Base-by-base conservation (phyloP, 208 protist genomes). In the Trypanosoma conorhini region DNA sequence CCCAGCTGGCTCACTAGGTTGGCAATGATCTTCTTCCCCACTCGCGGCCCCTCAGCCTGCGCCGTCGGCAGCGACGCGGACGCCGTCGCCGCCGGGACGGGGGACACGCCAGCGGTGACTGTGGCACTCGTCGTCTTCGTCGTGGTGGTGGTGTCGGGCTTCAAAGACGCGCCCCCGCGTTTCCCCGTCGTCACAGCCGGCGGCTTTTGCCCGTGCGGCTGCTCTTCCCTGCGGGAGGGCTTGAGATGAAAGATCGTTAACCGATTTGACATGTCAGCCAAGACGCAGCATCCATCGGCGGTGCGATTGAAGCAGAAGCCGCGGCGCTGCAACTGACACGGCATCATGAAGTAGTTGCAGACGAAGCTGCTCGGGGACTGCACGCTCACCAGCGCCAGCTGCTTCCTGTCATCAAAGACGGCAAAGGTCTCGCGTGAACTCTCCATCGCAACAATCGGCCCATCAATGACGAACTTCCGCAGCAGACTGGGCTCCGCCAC, bases 261-360 rank as follows among this genome's bases (percentile, higher is more conserved):
- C 38, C 67, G 67, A 58, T 73, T 68, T 10, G 44, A 50, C 17
- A 62, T 69, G 59, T 79, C 74, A 12, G 52, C 74, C 33, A 79
- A n/a, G 1, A 71, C 50, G 51, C 48, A 64, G 42, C 62, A 52
- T 1, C 51, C 62, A 10, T 62, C 74, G 46, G 56, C 62, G 12
- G 77, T 79, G 42, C 85, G 77, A 72, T 87, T 86, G 67, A 91
- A 94, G 71, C 89, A 89, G 24, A 92, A 77, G 22, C 86, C 88
- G 30, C 73, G 66, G 3, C 75, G 76, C 9, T 79, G 74, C 3
- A 81, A 71, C 42, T 78, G 66, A 51, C 65, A 68, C 0, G 79
- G 68, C 40, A 87, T 64, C 12, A 70, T 46, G 76, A 86, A 95
- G 46, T 81, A 64, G 13, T 76, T 80, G 48, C 76, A 81, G 24